These are phyloP conservation scores for Arthrocladium fulminans DNA, from an alignment of 2,329 filamentous ascomycete species.

Conservation along the genomic window DNA sequence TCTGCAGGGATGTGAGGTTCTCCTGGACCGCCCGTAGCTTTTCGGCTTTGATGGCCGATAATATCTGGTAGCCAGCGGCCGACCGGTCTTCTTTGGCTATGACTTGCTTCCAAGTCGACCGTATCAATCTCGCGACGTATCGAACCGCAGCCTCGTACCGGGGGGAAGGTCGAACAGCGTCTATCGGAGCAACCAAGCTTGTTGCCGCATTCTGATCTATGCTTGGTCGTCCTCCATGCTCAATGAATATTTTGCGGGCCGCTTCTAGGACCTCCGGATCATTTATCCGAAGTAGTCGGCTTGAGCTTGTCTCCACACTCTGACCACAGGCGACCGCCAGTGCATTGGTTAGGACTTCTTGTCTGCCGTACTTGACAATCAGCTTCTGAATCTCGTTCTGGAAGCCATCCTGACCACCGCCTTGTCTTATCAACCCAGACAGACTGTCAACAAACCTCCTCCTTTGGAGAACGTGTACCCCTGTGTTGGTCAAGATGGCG, in stretches of 20 bases:
- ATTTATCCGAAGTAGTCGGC: conserved; percentile 60
- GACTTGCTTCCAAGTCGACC: conserved; percentile 74
- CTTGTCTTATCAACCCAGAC: conserved; percentile 65
- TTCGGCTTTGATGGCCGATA: conserved; percentile 54
- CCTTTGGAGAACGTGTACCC: conserved; percentile 76
- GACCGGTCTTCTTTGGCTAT: conserved; percentile 54
- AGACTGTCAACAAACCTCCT: conserved; percentile 86
- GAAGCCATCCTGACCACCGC: conserved; percentile 66
- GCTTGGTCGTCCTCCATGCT: conserved; percentile 79
- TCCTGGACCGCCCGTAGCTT: conserved; percentile 74
- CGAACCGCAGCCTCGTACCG: conserved; percentile 80
- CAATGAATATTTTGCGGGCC: conserved; percentile 80
- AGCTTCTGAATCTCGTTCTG: conserved; percentile 77
- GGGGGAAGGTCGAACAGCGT: conserved; percentile 78
- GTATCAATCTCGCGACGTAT: conserved; percentile 79
- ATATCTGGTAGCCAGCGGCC: conserved; percentile 53
- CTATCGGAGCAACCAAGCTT: conserved; percentile 56
- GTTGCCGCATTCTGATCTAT: conserved; percentile 66
- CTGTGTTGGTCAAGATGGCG: conserved; percentile 82
- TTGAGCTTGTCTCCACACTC: conserved; percentile 67
- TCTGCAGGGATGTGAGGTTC: conserved; percentile 66
- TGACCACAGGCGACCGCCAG: conserved; percentile 92
- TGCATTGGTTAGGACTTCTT: conserved; percentile 82
- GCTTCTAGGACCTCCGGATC: conserved; percentile 80
- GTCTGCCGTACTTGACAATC: conserved; percentile 74